Evolutionary conservation across 805 yeast genomes (phyloP).

Genomic region (Schizosaccharomyces octosporus): DNA sequence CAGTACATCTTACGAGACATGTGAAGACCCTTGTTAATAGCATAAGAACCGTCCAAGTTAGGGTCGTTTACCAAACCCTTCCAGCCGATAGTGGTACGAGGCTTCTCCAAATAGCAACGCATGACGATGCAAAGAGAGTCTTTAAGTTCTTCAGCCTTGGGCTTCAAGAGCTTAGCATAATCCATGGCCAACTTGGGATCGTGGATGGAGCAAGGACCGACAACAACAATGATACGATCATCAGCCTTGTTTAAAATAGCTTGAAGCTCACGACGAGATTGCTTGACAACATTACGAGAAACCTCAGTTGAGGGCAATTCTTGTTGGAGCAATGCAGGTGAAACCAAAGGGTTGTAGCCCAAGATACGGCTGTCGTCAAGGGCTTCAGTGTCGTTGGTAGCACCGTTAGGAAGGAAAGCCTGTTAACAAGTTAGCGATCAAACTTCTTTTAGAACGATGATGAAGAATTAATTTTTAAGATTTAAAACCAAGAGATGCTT

Average conservation of each 20-base stretch:
- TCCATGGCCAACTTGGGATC: slow-evolving; percentile 63
- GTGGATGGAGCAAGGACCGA: slow-evolving; percentile 94
- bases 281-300: background rate
- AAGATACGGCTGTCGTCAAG: slow-evolving; percentile 27
- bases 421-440: background rate
- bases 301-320: slow-evolving; percentile 32
- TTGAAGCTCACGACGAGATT: background rate
- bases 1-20: slow-evolving; percentile 70
- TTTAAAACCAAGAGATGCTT: background rate
- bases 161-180: slow-evolving; percentile 35
- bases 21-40: slow-evolving; percentile 82
- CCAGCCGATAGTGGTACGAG: slow-evolving; percentile 98
- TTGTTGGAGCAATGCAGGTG: slow-evolving; percentile 74
- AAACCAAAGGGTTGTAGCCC: slow-evolving; percentile 82
- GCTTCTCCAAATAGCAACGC: slow-evolving; percentile 96
- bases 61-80: slow-evolving; percentile 90
- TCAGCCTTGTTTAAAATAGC: background rate
- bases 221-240: slow-evolving; percentile 38
- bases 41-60: slow-evolving; percentile 74
- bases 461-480: background rate
- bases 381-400: background rate
- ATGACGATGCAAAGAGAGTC: slow-evolving; percentile 66
- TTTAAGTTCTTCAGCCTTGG: slow-evolving; percentile 24
- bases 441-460: background rate
- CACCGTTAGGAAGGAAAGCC: slow-evolving; percentile 1